phyloP scores from a whole-genome alignment of 495 filamentous ascomycete genomes.

The Penicillium silybi region DNA sequence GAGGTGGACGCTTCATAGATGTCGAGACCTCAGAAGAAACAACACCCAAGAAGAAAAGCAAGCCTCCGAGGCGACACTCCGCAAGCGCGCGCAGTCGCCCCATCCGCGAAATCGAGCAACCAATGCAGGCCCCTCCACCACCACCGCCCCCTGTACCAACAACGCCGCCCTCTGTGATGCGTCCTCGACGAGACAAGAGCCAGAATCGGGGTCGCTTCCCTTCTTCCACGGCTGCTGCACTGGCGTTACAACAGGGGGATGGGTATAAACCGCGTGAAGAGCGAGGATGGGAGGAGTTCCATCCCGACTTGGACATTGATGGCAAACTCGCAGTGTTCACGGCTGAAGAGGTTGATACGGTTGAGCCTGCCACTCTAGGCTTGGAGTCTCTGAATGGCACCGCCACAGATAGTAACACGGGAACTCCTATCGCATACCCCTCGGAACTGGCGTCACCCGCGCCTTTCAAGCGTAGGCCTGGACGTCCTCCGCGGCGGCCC shows the following conservation, averaged over 20 bases:
- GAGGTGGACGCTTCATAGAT: constrained; percentile 72
- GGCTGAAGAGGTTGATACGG: constrained; percentile 77
- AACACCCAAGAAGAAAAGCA: constrained; percentile 14
- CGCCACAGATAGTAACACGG: constrained; percentile 11
- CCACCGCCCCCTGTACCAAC: constrained; percentile 33
- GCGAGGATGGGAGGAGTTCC: constrained; percentile 94
- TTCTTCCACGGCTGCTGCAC: constrained; percentile 79
- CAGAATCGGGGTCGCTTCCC: constrained; percentile 56
- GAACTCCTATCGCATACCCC: constrained; percentile 9
- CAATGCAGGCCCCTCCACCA: constrained; percentile 31
- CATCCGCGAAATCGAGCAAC: constrained; percentile 23
- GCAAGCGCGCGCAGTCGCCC: constrained; percentile 27
- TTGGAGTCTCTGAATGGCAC: constrained; percentile 26
- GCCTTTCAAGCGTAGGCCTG: constrained; percentile 56
- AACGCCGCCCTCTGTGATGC: constrained; percentile 42
- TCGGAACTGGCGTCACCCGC: constrained; percentile 28
- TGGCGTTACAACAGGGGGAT: constrained; percentile 82
- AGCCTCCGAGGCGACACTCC: constrained; percentile 21
- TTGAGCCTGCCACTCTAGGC: constrained; percentile 37
- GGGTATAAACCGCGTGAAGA: constrained; percentile 97
- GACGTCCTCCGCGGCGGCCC: constrained; percentile 57
- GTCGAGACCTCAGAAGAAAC: constrained; percentile 45
- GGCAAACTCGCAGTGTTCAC: constrained; percentile 70
- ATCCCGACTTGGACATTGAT: constrained; percentile 89
- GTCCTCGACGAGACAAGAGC: constrained; percentile 50